Percentiles rank a stretch among this genome's conserved stretches.
Conservation (phyloP, 2,329 filamentous ascomycete species). For the Colletotrichum noveboracense region DNA sequence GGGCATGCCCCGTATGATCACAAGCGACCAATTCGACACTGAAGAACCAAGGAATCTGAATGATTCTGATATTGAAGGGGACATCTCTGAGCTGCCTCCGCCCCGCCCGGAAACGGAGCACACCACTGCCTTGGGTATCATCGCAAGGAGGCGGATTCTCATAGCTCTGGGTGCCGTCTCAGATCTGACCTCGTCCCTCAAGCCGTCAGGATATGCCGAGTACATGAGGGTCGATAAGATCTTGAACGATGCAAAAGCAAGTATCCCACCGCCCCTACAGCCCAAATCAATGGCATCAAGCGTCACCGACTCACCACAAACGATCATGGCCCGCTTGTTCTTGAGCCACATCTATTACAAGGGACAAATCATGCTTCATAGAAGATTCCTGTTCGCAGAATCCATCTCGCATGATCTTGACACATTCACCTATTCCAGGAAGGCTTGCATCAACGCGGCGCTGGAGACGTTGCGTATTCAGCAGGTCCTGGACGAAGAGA, state of each 20-base stretch:
- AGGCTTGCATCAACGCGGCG: conserved; percentile 26
- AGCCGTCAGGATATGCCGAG: conserved; percentile 21
- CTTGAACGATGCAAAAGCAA: conserved; percentile 25
- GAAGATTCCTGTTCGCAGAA: conserved; percentile 26
- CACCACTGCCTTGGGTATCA: conserved; percentile 28
- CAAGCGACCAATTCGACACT: conserved; percentile 44
- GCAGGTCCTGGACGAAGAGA: conserved; percentile 28
- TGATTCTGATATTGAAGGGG: conserved; percentile 46
- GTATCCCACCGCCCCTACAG: conserved; percentile 28
- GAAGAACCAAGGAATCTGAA: conserved; percentile 46
- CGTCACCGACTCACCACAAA: conserved; percentile 26
- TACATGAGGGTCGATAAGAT: conserved; percentile 26
- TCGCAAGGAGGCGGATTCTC: conserved; percentile 25
- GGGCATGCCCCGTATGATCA: conserved; percentile 49
- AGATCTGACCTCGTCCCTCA: conserved; percentile 21
- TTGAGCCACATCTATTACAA: conserved; percentile 32
- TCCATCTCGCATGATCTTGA: background rate
- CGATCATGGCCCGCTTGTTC: conserved; percentile 31
- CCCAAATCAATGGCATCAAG: conserved; percentile 22
- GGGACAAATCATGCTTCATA: conserved; percentile 34
- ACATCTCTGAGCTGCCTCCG: conserved; percentile 39
- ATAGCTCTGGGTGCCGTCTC: conserved; percentile 27
- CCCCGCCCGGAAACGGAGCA: conserved; percentile 34
- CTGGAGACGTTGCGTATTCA: conserved; percentile 28
- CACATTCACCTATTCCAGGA: conserved; percentile 29